Evolutionary conservation across 2,329 filamentous ascomycete genomes (phyloP).

Genomic region (Cladosporium sp.): DNA sequence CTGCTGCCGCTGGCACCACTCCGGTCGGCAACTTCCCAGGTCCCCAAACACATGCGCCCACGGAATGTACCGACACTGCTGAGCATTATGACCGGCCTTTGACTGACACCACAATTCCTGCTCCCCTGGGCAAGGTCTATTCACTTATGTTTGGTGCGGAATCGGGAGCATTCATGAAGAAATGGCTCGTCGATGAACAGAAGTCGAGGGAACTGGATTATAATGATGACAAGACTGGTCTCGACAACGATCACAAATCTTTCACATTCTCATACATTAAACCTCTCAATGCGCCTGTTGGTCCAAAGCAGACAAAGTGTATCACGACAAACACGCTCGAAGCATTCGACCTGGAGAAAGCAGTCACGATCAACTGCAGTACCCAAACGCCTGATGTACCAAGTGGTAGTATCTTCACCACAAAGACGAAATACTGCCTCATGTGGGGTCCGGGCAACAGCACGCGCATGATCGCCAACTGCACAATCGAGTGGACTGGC

Average conservation of each 20-base stretch:
- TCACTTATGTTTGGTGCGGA: constrained; percentile 78
- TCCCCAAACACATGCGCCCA: constrained; percentile 73
- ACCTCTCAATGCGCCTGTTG: constrained; percentile 76
- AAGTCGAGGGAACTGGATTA: constrained; percentile 85
- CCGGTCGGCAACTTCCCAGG: constrained; percentile 71
- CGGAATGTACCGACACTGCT: constrained; percentile 74
- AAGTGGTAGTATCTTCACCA: constrained; percentile 83
- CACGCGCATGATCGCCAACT: constrained; percentile 82
- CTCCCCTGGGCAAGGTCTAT: constrained; percentile 89
- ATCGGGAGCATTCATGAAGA: constrained; percentile 76
- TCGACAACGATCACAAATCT: constrained; percentile 64
- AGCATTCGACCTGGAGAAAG: constrained; percentile 78
- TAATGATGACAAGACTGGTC: constrained; percentile 74
- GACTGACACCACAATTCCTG: constrained; percentile 79
- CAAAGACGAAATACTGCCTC: constrained; percentile 92
- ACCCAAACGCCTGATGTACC: constrained; percentile 94
- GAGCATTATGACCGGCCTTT: constrained; percentile 80
- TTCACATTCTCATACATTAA: constrained; percentile 87
- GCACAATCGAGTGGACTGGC: constrained; percentile 89
- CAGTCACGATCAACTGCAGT: constrained; percentile 73
- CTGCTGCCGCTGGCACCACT: constrained; percentile 38
- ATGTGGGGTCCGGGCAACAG: constrained; percentile 85
- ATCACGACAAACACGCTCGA: constrained; percentile 84
- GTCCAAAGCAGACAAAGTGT: constrained; percentile 92
- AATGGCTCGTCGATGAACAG: constrained; percentile 80